Conservation (phyloP, 176 grass and related monocot species). For the Rhynchospora pubera region DNA sequence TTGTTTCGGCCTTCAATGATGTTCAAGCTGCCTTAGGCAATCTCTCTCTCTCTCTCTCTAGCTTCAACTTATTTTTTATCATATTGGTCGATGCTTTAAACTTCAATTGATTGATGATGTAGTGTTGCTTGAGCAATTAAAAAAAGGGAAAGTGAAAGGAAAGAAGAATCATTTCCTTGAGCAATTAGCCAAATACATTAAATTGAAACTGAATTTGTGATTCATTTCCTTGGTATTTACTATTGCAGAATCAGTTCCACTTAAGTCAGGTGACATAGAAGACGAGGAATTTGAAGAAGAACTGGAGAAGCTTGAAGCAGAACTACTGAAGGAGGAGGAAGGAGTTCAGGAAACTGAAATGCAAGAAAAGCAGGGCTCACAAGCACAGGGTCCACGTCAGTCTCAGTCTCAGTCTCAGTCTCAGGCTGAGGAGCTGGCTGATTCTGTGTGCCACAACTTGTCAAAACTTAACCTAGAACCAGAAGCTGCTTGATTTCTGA, state of each 20-base stretch:
- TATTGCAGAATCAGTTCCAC: slow-evolving; percentile 48
- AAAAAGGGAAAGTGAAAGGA: not conserved
- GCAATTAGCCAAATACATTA: not conserved
- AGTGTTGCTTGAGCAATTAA: not conserved
- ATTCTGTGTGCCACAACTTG: slow-evolving; percentile 44
- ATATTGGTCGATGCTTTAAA: not conserved
- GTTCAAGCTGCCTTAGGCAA: slow-evolving; percentile 58
- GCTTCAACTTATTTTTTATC: not conserved
- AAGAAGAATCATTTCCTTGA: too few species aligned
- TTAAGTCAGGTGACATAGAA: slow-evolving; percentile 36
- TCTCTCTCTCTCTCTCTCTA: slow-evolving; percentile 7
- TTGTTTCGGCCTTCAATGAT: slow-evolving; percentile 65
- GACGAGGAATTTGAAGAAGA: slow-evolving; percentile 66
- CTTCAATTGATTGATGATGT: not conserved
- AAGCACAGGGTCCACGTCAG: not conserved
- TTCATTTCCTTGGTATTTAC: not conserved
- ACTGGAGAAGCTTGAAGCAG: slow-evolving; percentile 63
- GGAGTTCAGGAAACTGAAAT: slow-evolving; percentile 11
- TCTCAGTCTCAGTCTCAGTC: not conserved
- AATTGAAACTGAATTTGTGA: not conserved
- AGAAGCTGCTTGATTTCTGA: slow-evolving; percentile 33
- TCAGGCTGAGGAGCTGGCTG: slow-evolving; percentile 31
- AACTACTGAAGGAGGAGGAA: slow-evolving; percentile 44
- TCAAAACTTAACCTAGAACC: slow-evolving; percentile 54
- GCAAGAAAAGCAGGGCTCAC: slow-evolving; percentile 21